Evolutionary conservation across 192 early-diverging fungal genomes (phyloP), one percentile per base, ranked within the genome.

Genomic region (Phlyctochytrium arcticum): DNA sequence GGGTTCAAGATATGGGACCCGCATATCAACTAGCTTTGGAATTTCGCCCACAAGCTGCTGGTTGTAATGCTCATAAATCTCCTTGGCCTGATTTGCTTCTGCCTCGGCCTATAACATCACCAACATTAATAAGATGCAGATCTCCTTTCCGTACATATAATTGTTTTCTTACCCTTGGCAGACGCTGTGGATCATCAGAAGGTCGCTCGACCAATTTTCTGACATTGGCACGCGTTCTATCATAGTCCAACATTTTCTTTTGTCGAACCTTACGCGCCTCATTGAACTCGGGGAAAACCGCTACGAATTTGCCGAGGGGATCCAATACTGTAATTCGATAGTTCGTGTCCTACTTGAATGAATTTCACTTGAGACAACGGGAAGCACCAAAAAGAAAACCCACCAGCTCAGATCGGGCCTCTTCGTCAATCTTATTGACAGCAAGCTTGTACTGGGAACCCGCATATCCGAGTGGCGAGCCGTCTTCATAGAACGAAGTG

Each of bases 271-370:
- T 92, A 27, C 95, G 92, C 17, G 90, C 88, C 64, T 94, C 91
- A 71, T 95, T 93, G 64, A 96, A 86, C 57, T 95, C 93, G 3
- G 97, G 95, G 62, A 99, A 88, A 54, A 94, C 53, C 80, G 85
- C 78, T 26, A 72, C 69, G 68, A 91, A 88, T 57, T 89, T 85
- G 26, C 89, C 90, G 48, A 99, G 74, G 2, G 97, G 96, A 42
- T 98, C 89, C 58, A 95, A 69, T 4, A 98, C 93, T 12, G 96
- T 91, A 4, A 85, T 75, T 36, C 88, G 80, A 74, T 90, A 99
- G 32, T 87, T 88, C 5, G 84, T 82, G 69, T 96, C 90, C 89
- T 74, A 35, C 12, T 23, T 12, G 17, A 35, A 35, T 33, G 26
- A 9, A 8, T 42, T n/a, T 8, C 9, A 42, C n/a, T 8, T 42